Evolutionary conservation across 2,329 filamentous ascomycete genomes (phyloP), one percentile per base, ranked within the genome.

Genomic region (Delphinella strobiligena): DNA sequence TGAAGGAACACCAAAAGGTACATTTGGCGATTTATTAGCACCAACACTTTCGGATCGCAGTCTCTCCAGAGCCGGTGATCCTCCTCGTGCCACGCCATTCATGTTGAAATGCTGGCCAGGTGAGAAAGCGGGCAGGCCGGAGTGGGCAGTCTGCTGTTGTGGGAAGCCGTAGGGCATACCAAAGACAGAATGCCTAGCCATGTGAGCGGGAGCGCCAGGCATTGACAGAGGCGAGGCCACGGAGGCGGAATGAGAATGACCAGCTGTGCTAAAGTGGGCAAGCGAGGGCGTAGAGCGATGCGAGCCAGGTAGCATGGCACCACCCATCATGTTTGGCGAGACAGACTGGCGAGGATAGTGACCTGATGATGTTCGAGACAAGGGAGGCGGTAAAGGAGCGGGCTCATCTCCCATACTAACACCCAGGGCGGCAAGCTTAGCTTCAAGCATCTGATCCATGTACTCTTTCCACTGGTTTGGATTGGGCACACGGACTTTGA

Each of bases 381-480:
- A 70, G 3, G 77, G 75, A 31, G 69, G 63, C 3, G 72, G 65
- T 38, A 69, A 61, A 44, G 73, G 63, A 19, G 65, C 63, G 9
- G 78, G 75, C 37, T 91, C 84, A 36, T 81, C 78, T 27, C 78
- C 83, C 45, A 84, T 71, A 14, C 78, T 87, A 10, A 96, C 91
- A 47, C 91, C 91, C 40, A 98, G 71, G 37, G 89, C 88, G 45
- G 87, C 79, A 38, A 98, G 69, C 63, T 95, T 98, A 45, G 89
- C 86, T 63, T 98, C 91, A 49, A 84, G 78, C 27, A 96, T 67
- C 49, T 82, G 80, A 40, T 82, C 74, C 43, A 88, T 82, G 59
- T 96, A 94, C 18, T 77, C 69, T 53, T 85, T 81, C 80, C 80
- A 84, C 51, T 75, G 71, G 31, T 79, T 77, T 46, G 81, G 62